Base-by-base conservation (phyloP, 2,329 filamentous ascomycete species). In the Pseudogymnoascus sp. region DNA sequence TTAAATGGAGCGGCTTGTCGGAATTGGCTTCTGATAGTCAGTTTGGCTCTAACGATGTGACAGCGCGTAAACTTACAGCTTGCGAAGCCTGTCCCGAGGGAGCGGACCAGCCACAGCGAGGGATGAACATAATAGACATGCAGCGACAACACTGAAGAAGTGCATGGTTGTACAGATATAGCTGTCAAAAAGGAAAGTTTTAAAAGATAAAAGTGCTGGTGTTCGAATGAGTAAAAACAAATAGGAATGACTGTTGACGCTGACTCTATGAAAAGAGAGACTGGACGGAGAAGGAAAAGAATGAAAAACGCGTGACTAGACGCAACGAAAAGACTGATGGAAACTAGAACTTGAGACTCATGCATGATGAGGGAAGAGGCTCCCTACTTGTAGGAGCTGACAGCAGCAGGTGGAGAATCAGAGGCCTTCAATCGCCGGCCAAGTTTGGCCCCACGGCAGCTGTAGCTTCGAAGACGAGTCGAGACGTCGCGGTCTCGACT, bases 51-150 rank as follows among this genome's bases (percentile, higher is more conserved):
- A 17, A 7, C 11, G n/a, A 5, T 31, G 38, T n/a, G 42, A 11
- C 21, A 31, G 46, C 31, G 53, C 21, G 33, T 38, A n/a, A 10
- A 53, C 69, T 60, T 64, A 69, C 69, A 64, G 35, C 59, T 40
- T 67, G 40, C 50, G 44, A 62, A 59, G 35, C 59, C 38, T 59
- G 29, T 59, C 65, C 19, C 65, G 65, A 26, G 66, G 63, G 26
- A 70, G 40, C 60, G 68, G 69, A 23, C 69, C 69, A 42, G 69
- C 69, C 61, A 64, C 64, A 46, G 35, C 65, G 19, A 68, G 59
- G 21, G 46, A 62, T 23, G 67, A 60, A 44, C 67, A 61, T 13
- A 65, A 63, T 26, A 68, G 4, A 31, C 60, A 42, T 42, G 62
- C 61, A 13, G 61, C 62, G 44, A 68, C 31, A 56, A 67, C 53